Evolutionary conservation across 1,284 basidiomycete species (phyloP).

Genomic region (Puccinia novopanici): DNA sequence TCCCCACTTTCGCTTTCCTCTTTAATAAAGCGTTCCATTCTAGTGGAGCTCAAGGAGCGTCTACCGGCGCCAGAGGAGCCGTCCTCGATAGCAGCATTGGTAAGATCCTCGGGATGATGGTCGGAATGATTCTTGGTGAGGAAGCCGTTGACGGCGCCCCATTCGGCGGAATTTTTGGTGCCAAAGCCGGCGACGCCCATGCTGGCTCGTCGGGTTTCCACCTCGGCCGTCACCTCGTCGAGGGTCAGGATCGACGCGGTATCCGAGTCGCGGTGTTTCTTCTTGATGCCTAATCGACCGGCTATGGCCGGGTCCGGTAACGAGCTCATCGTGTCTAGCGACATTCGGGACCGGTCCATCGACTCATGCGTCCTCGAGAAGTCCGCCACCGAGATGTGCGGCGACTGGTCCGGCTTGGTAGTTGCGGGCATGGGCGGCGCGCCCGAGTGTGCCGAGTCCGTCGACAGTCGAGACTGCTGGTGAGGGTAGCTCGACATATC

Average conservation of each 20-base stretch:
- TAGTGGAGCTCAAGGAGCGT: slow-evolving; percentile 13
- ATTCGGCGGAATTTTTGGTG: slow-evolving; percentile 55
- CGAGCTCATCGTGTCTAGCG: not conserved
- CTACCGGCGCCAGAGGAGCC: not conserved
- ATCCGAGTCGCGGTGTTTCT: slow-evolving; percentile 73
- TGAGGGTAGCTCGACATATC: slow-evolving; percentile 35
- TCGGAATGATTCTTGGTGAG: slow-evolving; percentile 59
- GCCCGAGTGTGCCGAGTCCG: not conserved
- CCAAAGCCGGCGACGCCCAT: slow-evolving; percentile 55
- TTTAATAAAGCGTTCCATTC: not conserved
- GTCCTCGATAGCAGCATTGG: not conserved
- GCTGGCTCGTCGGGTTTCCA: slow-evolving; percentile 75
- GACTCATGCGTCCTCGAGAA: not conserved
- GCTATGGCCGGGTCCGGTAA: not conserved
- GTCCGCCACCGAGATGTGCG: slow-evolving; percentile 8
- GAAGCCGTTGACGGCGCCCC: slow-evolving; percentile 56
- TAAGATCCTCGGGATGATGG: too few relatives aligned
- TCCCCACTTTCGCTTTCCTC: slow-evolving; percentile 1
- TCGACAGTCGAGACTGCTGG: slow-evolving; percentile 9
- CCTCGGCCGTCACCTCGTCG: slow-evolving; percentile 94
- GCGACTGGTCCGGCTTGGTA: not conserved
- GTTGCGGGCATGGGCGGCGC: not conserved
- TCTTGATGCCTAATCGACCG: not conserved
- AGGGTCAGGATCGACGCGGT: slow-evolving; percentile 90
- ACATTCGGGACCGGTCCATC: not conserved